Conservation (phyloP, 129 eudicot species). For the Escallonia rubra region DNA sequence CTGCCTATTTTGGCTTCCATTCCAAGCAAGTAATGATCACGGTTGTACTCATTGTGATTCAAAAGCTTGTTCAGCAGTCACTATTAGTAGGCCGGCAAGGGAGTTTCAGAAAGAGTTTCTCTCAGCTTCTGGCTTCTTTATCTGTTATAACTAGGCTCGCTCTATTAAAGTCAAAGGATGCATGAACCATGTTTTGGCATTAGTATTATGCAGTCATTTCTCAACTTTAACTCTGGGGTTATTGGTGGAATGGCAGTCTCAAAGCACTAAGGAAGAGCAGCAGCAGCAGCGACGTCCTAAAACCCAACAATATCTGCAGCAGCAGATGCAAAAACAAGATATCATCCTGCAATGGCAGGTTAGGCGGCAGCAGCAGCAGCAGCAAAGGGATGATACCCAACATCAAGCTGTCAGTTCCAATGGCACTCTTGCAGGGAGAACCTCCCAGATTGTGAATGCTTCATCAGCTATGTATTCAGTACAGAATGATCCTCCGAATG, state of each 20-base stretch:
- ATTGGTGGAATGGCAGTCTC: conserved; percentile 14
- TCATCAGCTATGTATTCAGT: conserved; percentile 6
- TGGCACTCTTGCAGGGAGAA: conserved; percentile 15
- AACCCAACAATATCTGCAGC: conserved; percentile 6
- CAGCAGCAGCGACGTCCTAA: conserved; percentile 16
- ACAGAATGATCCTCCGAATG: conserved; percentile 51
- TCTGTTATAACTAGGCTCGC: too few relatives aligned
- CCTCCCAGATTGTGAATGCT: background rate
- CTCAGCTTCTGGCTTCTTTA: too few relatives aligned
- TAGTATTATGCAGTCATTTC: background rate
- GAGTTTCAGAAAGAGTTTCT: too few relatives aligned
- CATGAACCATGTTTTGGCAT: background rate
- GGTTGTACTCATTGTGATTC: too few relatives aligned
- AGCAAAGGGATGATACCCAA: conserved; percentile 32
- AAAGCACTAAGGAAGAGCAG: conserved; percentile 10
- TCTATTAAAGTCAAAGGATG: background rate
- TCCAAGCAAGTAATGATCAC: too few relatives aligned
- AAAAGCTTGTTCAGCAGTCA: too few relatives aligned
- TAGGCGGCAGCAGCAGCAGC: conserved; percentile 27
- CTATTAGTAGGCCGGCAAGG: too few relatives aligned
- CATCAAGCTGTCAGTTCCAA: conserved; percentile 17
- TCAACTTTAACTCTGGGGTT: background rate
- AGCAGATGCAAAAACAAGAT: conserved; percentile 11
- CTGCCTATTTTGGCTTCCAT: too few relatives aligned
- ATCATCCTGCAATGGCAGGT: conserved; percentile 11